Conservation (phyloP, 2,329 filamentous ascomycete species). For the Beauveria scarabaeidicola region DNA sequence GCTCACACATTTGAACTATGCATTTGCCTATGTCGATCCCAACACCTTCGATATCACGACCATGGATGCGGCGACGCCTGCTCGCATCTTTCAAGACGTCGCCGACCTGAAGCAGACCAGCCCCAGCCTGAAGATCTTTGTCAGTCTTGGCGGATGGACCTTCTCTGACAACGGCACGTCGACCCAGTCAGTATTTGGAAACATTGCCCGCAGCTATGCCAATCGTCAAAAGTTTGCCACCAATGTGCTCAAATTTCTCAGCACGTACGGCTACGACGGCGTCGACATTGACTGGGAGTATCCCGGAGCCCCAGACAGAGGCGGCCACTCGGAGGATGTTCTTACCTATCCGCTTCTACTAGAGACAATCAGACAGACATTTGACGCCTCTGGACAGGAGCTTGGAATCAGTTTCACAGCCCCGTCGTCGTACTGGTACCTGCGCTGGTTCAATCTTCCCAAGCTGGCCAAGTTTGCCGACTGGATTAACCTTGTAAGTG, state of each 20-base stretch:
- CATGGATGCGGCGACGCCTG: conserved; percentile 20
- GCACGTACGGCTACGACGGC: conserved; percentile 19
- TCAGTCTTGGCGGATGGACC: conserved; percentile 34
- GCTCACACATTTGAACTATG: conserved; percentile 22
- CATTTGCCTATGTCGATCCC: conserved; percentile 26
- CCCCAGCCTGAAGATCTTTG: conserved; percentile 21
- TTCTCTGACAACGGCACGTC: conserved; percentile 25
- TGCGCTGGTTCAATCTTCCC: conserved; percentile 15
- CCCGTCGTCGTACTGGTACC: conserved; percentile 19
- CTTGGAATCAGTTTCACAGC: conserved; percentile 16
- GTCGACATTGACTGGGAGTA: conserved; percentile 23
- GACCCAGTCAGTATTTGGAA: conserved; percentile 19
- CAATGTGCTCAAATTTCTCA: conserved; percentile 19
- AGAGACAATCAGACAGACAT: too few relatives aligned
- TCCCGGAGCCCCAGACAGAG: conserved; percentile 14
- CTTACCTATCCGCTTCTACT: conserved; percentile 14
- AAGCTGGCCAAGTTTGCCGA: not conserved
- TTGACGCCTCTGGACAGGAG: too few relatives aligned
- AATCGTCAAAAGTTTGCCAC: conserved; percentile 28
- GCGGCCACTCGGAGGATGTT: conserved; percentile 13
- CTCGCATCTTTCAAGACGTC: conserved; percentile 17
- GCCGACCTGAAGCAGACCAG: conserved; percentile 22
- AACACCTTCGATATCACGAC: conserved; percentile 21
- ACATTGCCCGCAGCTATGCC: conserved; percentile 15
- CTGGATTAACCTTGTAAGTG: conserved; percentile 14